phyloP scores from a whole-genome alignment of 116 monocot genomes.

The Iris pallida region DNA sequence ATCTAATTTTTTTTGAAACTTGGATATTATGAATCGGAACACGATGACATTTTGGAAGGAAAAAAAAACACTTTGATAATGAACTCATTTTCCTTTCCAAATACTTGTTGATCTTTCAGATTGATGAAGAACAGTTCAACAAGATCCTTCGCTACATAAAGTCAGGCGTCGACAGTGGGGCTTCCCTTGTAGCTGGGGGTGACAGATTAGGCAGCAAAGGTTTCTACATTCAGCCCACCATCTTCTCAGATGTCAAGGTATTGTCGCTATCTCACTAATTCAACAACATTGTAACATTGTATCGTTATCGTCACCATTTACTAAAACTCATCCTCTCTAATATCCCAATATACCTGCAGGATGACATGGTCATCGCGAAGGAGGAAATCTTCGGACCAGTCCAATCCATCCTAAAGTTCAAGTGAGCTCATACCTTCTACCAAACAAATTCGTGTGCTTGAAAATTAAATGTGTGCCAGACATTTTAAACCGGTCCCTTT shows the following conservation, averaged over 20 bases:
- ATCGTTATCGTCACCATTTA: not conserved
- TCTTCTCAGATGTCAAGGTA: constrained; percentile 88
- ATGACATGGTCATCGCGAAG: constrained; percentile 79
- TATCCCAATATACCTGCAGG: no score
- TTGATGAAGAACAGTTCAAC: constrained; percentile 76
- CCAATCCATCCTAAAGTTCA: constrained; percentile 96
- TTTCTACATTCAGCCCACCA: constrained; percentile 78
- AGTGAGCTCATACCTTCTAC: constrained; percentile 34
- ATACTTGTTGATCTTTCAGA: constrained; percentile 30
- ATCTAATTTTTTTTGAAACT: no score
- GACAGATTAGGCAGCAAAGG: constrained; percentile 74
- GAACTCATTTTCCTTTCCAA: not conserved
- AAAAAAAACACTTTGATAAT: no score
- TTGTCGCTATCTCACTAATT: not conserved
- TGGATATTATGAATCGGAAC: no score
- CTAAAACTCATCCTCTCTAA: not conserved
- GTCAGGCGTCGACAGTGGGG: constrained; percentile 58
- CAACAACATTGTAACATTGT: no score
- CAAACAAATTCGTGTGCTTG: not conserved
- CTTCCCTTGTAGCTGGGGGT: constrained; percentile 82
- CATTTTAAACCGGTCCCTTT: not conserved
- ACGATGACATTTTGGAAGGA: no score
- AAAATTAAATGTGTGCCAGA: not conserved
- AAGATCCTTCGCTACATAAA: constrained; percentile 75
- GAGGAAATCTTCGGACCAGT: constrained; percentile 98